Conservation (phyloP, 2,329 filamentous ascomycete genomes). For the Trichocomaceae sp. region DNA sequence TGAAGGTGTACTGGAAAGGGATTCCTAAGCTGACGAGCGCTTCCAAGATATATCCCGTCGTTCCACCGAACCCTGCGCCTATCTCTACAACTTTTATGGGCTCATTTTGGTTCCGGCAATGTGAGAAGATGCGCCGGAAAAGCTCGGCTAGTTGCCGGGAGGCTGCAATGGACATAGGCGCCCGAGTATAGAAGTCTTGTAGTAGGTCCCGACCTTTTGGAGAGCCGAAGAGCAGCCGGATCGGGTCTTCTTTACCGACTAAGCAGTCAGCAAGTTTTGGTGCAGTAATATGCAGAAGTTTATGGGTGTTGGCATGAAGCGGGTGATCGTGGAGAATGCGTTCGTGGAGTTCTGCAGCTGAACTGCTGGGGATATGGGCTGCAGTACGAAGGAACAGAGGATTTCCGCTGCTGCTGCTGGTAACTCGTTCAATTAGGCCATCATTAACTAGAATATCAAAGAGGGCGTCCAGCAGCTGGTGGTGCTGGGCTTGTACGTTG, state of each 20-base stretch:
- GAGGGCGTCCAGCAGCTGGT: constrained; percentile 3
- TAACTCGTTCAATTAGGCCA: no score
- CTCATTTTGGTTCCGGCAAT: not conserved
- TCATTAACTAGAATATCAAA: not conserved
- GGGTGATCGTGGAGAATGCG: not conserved
- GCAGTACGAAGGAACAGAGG: not conserved
- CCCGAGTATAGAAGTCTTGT: not conserved
- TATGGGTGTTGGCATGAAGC: not conserved
- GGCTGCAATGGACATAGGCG: not conserved
- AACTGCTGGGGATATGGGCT: not conserved
- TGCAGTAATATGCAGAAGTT: not conserved
- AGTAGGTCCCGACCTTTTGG: not conserved
- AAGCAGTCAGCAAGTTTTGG: not conserved
- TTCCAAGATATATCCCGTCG: constrained; percentile 26
- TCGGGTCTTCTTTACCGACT: not conserved
- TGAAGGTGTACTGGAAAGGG: constrained; percentile 21
- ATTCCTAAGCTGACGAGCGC: constrained; percentile 22
- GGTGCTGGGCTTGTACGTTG: no score
- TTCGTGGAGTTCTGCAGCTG: not conserved
- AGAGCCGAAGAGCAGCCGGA: not conserved
- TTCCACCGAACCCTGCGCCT: constrained; percentile 36
- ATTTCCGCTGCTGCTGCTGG: no score
- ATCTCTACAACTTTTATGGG: constrained; percentile 33
- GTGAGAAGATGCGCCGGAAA: not conserved
- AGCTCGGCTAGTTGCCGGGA: not conserved